phyloP scores from a whole-genome alignment of 805 yeast species.

The Cyberlindnera veronae region DNA sequence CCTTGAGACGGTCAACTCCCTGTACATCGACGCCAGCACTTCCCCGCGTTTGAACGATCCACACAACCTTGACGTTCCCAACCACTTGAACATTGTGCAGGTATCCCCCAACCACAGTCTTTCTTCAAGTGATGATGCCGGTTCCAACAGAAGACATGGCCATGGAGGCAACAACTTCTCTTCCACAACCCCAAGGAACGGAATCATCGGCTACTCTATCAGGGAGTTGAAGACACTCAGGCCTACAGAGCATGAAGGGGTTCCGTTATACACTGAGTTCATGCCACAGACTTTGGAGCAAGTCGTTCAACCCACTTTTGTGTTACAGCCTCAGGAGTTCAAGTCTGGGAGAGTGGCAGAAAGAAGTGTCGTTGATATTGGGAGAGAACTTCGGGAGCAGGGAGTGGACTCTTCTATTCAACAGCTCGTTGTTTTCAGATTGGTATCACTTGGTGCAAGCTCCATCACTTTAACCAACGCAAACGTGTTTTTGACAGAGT shows the following conservation, averaged over 20 bases:
- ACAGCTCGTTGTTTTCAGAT: constrained; percentile 28
- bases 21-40: neutral
- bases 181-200: neutral
- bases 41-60: too few species aligned
- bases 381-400: constrained; percentile 1
- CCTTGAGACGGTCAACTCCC: too few species aligned
- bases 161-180: neutral
- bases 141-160: too few species aligned
- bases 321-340: constrained; percentile 17
- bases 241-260: constrained; percentile 19
- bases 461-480: constrained; percentile 31
- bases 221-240: constrained; percentile 17
- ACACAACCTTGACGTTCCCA: too few species aligned
- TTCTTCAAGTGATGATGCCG: neutral
- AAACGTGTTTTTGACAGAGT: constrained; percentile 35
- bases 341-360: constrained; percentile 27
- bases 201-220: constrained; percentile 15
- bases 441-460: constrained; percentile 35
- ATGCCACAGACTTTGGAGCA: neutral
- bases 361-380: constrained; percentile 24
- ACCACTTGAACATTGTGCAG: constrained; percentile 13
- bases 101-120: constrained; percentile 5
- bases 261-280: constrained; percentile 11
- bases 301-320: constrained; percentile 12
- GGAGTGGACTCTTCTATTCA: constrained; percentile 17